Evolutionary conservation across 192 early-diverging fungal genomes (phyloP).

Genomic region (Entomortierella parvispora): DNA sequence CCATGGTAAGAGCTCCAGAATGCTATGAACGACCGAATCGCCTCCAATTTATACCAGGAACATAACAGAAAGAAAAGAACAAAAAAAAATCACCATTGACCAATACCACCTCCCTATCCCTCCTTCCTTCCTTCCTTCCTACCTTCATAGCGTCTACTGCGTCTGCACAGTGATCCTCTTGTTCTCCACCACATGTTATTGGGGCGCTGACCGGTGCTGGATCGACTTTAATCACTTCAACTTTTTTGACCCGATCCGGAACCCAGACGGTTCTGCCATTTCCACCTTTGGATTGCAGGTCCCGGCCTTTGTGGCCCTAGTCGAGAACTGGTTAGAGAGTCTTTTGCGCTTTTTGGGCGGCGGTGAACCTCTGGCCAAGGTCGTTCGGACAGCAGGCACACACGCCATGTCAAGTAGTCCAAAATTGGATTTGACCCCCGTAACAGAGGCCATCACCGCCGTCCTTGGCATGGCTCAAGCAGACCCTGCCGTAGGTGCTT

Average conservation of each 20-base stretch:
- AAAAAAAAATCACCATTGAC: background rate
- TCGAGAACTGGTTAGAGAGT: slow-evolving; percentile 19
- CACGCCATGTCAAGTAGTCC: background rate
- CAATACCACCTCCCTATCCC: background rate
- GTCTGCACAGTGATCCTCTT: slow-evolving; percentile 63
- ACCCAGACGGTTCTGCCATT: slow-evolving; percentile 29
- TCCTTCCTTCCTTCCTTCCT: background rate
- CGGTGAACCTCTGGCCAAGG: slow-evolving; percentile 27
- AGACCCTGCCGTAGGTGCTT: background rate
- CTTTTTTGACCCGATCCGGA: slow-evolving; percentile 34
- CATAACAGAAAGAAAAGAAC: background rate
- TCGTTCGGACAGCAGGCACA: slow-evolving; percentile 21
- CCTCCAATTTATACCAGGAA: background rate
- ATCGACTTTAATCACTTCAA: slow-evolving; percentile 56
- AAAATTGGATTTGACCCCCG: background rate
- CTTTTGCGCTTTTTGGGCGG: slow-evolving; percentile 28
- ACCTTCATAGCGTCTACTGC: slow-evolving; percentile 59
- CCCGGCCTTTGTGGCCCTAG: slow-evolving; percentile 17
- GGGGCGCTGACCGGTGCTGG: slow-evolving; percentile 72
- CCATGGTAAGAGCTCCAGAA: slow-evolving; percentile 57
- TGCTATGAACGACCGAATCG: too few relatives aligned
- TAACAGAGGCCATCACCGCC: background rate
- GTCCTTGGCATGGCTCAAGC: background rate
- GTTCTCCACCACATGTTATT: slow-evolving; percentile 69
- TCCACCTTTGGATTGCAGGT: slow-evolving; percentile 42